Evolutionary conservation across 345 rosid genomes (phyloP).

Genomic region (Rubroshorea leprosula): DNA sequence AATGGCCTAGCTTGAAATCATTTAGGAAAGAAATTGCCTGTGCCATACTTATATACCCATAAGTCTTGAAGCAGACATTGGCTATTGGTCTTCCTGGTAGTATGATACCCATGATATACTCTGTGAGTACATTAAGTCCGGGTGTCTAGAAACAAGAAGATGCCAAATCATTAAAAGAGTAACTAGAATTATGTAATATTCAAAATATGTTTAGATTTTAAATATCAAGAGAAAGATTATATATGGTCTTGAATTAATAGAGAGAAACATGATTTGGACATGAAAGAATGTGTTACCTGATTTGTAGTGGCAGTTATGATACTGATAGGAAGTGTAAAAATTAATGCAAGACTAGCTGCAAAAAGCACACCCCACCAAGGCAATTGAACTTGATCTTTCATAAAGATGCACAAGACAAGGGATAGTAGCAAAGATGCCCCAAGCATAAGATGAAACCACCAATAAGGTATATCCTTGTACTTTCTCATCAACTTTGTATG

Average conservation of each 20-base stretch:
- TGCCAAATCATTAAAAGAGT: slow-evolving; percentile 2
- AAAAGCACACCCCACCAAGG: slow-evolving; percentile 97
- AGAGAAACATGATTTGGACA: too few relatives aligned
- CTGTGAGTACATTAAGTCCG: slow-evolving; percentile 91
- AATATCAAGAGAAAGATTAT: not conserved
- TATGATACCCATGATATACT: slow-evolving; percentile 86
- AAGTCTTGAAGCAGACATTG: slow-evolving; percentile 41
- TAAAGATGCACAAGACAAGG: slow-evolving; percentile 70
- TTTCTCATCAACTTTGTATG: slow-evolving; percentile 68
- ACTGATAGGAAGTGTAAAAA: slow-evolving; percentile 94
- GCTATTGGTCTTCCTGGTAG: slow-evolving; percentile 60
- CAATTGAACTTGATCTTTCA: slow-evolving; percentile 71
- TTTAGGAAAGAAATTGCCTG: slow-evolving; percentile 41
- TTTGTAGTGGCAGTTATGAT: slow-evolving; percentile 98
- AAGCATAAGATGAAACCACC: slow-evolving; percentile 73
- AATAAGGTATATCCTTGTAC: slow-evolving; percentile 86
- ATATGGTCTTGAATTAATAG: too few relatives aligned
- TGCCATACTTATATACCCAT: slow-evolving; percentile 38
- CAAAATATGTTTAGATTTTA: not conserved
- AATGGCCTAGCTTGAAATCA: slow-evolving; percentile 68
- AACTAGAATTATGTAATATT: not conserved
- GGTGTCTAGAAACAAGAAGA: slow-evolving; percentile 94
- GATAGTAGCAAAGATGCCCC: slow-evolving; percentile 52
- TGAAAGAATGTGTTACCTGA: slow-evolving; percentile 48
- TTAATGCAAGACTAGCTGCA: slow-evolving; percentile 74